Conservation (phyloP, 1,284 basidiomycete genomes). For the Tilletia setariae region DNA sequence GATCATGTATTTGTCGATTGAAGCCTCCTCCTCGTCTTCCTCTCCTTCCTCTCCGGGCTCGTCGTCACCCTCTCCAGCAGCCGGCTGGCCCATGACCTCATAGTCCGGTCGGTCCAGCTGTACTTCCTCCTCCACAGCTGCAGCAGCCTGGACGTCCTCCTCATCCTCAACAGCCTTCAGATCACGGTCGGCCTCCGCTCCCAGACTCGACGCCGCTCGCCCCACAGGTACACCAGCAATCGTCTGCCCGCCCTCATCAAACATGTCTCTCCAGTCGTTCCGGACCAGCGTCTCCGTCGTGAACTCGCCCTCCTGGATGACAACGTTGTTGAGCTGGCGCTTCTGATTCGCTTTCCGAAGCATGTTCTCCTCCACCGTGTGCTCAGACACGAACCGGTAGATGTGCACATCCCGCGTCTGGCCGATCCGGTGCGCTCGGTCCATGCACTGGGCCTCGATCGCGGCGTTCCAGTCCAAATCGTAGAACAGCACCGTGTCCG, state of each 20-base stretch:
- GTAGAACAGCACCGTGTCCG: constrained; percentile 93
- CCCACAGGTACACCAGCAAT: constrained; percentile 45
- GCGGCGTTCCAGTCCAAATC: constrained; percentile 97
- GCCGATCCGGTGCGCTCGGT: constrained; percentile 89
- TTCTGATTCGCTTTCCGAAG: constrained; percentile 95
- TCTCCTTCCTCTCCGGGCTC: constrained; percentile 56
- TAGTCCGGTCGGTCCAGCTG: constrained; percentile 67
- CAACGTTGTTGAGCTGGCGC: constrained; percentile 80
- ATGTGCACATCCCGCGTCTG: constrained; percentile 97
- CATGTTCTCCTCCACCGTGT: constrained; percentile 95
- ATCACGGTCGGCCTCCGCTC: constrained; percentile 63
- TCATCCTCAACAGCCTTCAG: constrained; percentile 84
- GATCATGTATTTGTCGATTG: constrained; percentile 83
- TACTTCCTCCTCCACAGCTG: constrained; percentile 74
- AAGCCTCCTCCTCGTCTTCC: constrained; percentile 63
- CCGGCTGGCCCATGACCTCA: constrained; percentile 7
- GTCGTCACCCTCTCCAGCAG: constrained; percentile 21
- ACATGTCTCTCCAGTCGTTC: constrained; percentile 79
- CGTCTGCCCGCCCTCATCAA: constrained; percentile 58
- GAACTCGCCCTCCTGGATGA: constrained; percentile 91
- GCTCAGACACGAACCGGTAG: constrained; percentile 86
- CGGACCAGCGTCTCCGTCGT: constrained; percentile 59
- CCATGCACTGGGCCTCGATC: constrained; percentile 95
- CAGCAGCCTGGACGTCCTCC: constrained; percentile 77
- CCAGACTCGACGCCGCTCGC: constrained; percentile 43